phyloP scores from a whole-genome alignment of 805 yeast genomes.

The Candida railenensis region DNA sequence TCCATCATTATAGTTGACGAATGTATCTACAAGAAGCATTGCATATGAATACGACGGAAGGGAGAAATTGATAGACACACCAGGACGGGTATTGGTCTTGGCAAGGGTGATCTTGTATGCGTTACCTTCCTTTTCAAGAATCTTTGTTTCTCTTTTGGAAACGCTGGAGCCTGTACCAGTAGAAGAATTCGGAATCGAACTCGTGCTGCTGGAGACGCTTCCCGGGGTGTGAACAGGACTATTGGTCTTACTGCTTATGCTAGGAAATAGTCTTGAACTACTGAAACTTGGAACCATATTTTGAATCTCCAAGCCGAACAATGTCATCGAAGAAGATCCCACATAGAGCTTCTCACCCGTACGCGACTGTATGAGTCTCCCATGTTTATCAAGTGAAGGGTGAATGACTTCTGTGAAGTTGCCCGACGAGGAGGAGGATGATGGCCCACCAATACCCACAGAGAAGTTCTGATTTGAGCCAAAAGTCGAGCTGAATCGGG shows the following conservation, averaged over 20 bases:
- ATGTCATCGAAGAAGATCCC: slow-evolving; percentile 81
- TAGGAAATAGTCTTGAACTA: slow-evolving; percentile 14
- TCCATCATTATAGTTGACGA: slow-evolving; percentile 77
- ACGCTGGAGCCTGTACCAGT: slow-evolving; percentile 4
- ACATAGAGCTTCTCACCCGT: slow-evolving; percentile 76
- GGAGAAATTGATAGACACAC: slow-evolving; percentile 66
- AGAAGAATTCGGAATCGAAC: neutral
- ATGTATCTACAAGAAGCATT: slow-evolving; percentile 69
- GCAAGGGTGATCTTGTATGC: slow-evolving; percentile 71
- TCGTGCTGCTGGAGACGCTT: neutral
- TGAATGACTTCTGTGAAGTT: slow-evolving; percentile 53
- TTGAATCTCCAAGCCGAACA: slow-evolving; percentile 76
- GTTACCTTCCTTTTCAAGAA: slow-evolving; percentile 71
- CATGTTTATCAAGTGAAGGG: slow-evolving; percentile 69
- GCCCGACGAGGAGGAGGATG: slow-evolving; percentile 1
- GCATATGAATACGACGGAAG: slow-evolving; percentile 78
- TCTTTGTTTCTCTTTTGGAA: slow-evolving; percentile 47
- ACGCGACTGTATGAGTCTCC: slow-evolving; percentile 68
- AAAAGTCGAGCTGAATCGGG: slow-evolving; percentile 5
- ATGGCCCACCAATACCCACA: neutral
- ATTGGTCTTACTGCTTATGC: slow-evolving; percentile 7
- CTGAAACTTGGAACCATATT: slow-evolving; percentile 49
- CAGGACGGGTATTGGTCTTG: slow-evolving; percentile 65
- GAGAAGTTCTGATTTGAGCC: slow-evolving; percentile 11
- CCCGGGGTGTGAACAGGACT: neutral